Conservation (phyloP, 2,329 filamentous ascomycete species). For the Monascus ruber region DNA sequence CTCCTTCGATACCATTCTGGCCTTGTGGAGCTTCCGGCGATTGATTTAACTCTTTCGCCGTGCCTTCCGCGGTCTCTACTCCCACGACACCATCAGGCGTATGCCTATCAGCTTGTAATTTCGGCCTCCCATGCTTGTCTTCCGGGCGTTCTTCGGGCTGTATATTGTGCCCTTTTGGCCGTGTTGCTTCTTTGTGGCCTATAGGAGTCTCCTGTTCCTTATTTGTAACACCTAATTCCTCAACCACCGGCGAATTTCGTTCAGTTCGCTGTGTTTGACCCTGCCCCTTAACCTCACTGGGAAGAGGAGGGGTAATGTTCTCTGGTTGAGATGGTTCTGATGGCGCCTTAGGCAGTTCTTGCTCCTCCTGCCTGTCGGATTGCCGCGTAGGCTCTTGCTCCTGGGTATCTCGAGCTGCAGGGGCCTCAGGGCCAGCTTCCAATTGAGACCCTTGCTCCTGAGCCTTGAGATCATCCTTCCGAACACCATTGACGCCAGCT, state of each 20-base stretch:
- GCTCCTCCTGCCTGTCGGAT: not conserved
- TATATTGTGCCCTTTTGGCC: not conserved
- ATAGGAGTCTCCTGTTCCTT: not conserved
- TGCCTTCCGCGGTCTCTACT: not conserved
- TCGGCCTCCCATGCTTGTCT: not conserved
- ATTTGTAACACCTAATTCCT: not conserved
- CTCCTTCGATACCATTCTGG: not conserved
- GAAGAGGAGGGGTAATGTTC: not conserved
- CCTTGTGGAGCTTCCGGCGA: not conserved
- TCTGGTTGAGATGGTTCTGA: slow-evolving; percentile 1
- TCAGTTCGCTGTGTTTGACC: not conserved
- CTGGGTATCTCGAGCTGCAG: not conserved
- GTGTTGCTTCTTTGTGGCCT: not conserved
- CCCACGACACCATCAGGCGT: too few relatives aligned
- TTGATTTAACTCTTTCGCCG: slow-evolving; percentile 1
- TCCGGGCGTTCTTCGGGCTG: not conserved
- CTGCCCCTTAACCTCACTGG: too few relatives aligned
- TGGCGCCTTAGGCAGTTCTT: not conserved
- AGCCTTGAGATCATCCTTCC: not conserved
- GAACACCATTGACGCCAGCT: not conserved
- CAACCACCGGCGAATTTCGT: not conserved
- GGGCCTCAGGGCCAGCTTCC: not conserved
- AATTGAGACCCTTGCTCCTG: not conserved
- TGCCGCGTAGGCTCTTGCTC: not conserved
- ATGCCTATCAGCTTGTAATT: not conserved